These are phyloP conservation scores for Pichia sp. DNA, from an alignment of 1,139 yeast species.

Conservation along the genomic window DNA sequence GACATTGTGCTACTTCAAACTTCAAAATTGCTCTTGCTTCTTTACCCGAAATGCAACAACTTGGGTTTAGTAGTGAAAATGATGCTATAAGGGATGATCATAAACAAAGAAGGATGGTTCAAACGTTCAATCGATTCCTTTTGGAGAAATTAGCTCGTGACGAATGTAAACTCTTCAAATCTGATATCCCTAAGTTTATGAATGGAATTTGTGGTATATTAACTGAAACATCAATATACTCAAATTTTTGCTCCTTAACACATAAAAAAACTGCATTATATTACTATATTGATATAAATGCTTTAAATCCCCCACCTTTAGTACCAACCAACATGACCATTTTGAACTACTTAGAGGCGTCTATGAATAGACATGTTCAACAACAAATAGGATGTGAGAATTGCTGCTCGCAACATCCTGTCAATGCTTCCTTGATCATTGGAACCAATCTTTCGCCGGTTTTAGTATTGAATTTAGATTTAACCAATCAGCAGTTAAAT, in stretches of 20 bases:
- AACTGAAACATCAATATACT: constrained; percentile 33
- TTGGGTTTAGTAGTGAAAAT: constrained; percentile 49
- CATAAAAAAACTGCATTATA: constrained; percentile 21
- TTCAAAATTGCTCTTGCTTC: constrained; percentile 49
- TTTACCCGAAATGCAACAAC: constrained; percentile 38
- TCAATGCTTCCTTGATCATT: constrained; percentile 45
- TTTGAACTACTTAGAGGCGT: constrained; percentile 50
- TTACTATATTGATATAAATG: constrained; percentile 26
- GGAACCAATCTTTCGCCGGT: constrained; percentile 53
- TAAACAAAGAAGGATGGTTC: constrained; percentile 34
- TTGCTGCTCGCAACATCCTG: constrained; percentile 43
- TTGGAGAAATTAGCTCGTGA: constrained; percentile 45
- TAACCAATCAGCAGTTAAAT: constrained; percentile 45
- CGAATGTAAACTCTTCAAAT: constrained; percentile 31
- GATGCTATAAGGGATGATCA: constrained; percentile 27
- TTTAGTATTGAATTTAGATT: constrained; percentile 52
- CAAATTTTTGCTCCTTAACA: constrained; percentile 24
- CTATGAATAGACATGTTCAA: constrained; percentile 45
- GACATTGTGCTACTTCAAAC: constrained; percentile 64
- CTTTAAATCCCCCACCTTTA: constrained; percentile 21
- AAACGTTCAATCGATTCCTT: constrained; percentile 54
- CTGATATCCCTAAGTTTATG: constrained; percentile 22
- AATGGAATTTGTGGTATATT: constrained; percentile 36
- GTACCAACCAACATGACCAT: constrained; percentile 28
- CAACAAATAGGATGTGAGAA: constrained; percentile 44